These are phyloP conservation scores for Flaveria linearis DNA, from an alignment of 129 eudicot species.

Conservation along the genomic window DNA sequence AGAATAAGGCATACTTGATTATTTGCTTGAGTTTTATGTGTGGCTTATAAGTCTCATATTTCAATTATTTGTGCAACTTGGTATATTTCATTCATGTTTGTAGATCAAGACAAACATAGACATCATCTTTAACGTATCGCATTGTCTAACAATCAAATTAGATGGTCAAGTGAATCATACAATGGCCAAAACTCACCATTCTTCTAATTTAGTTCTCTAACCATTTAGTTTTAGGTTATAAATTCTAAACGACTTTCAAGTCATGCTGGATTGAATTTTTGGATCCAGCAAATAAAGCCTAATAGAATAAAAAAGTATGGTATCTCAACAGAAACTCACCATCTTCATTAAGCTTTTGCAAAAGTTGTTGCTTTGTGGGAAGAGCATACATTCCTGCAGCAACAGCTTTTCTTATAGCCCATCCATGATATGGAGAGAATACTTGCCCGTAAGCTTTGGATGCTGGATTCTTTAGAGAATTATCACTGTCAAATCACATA, in stretches of 20 bases:
- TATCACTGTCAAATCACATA: conserved; percentile 49
- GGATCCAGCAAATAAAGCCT: neutral
- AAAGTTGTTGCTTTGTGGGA: conserved; percentile 79
- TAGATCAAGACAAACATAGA: neutral
- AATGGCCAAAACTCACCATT: neutral
- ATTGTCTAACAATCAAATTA: neutral
- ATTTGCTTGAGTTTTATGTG: neutral
- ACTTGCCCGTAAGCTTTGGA: conserved; percentile 86
- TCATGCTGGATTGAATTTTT: neutral
- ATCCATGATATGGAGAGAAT: conserved; percentile 97
- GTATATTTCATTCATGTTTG: conserved; percentile 2
- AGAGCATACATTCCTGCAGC: conserved; percentile 99
- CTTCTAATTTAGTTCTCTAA: conserved; percentile 7
- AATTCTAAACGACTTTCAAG: neutral
- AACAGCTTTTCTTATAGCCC: conserved; percentile 99
- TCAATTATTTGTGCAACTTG: neutral
- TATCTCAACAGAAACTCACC: conserved; percentile 53
- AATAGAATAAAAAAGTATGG: neutral
- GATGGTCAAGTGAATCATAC: neutral
- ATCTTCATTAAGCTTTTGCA: conserved; percentile 86
- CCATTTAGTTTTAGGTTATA: neutral
- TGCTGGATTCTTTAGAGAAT: conserved; percentile 87
- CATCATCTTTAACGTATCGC: too few species aligned
- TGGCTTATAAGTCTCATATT: neutral
- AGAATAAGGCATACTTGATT: neutral